Base-by-base conservation (phyloP, 2,329 filamentous ascomycete species). In the Aspergillus sp. region DNA sequence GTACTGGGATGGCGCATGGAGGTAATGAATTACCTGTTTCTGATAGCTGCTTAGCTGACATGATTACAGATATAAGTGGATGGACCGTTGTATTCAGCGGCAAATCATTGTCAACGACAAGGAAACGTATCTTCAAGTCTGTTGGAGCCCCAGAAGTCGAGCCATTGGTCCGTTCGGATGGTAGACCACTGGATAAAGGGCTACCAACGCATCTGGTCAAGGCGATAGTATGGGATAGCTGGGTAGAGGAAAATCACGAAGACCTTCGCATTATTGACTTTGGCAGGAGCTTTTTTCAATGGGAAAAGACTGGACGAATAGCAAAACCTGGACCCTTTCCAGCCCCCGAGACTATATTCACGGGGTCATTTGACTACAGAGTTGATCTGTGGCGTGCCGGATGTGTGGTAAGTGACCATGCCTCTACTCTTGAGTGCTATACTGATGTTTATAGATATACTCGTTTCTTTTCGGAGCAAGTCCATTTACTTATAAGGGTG, bases 331-430 rank as follows among this genome's bases (percentile, higher is more conserved):
- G 58, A 32, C 46, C 39, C 39, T 59, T 67, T 27, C 52, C 52
- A 27, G 61, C 56, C 13, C 65, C 58, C 4, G 64, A 68, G 50
- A 56, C 60, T 1, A 61, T 67, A 49, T 59, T 67, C 39, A 57
- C 56, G 1, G 51, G 63, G 25, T 19, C 7, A 5, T 63, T 69
- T 57, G 56, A 59, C 50, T 58, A 52, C 43, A 53, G 57, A 2
- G 62, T 67, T 46, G 63, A 69, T 25, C 54, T 68, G 32, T 69
- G 60, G 67, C 53, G 57, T 9, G 43, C 39, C 17, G 58, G 58
- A 22, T 60, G 54, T 32, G 54, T 58, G 46, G 58, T 62, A 53
- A n/a, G 54, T 52, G 2, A 30, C 38, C 10, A 48, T 47, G 4
- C 39, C 7, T 7, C 46, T 44, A 47, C 12, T 35, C n/a, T 41